These are phyloP conservation scores for Dothiorella sarmentorum DNA, from an alignment of 2,329 filamentous ascomycete genomes.

Conservation along the genomic window DNA sequence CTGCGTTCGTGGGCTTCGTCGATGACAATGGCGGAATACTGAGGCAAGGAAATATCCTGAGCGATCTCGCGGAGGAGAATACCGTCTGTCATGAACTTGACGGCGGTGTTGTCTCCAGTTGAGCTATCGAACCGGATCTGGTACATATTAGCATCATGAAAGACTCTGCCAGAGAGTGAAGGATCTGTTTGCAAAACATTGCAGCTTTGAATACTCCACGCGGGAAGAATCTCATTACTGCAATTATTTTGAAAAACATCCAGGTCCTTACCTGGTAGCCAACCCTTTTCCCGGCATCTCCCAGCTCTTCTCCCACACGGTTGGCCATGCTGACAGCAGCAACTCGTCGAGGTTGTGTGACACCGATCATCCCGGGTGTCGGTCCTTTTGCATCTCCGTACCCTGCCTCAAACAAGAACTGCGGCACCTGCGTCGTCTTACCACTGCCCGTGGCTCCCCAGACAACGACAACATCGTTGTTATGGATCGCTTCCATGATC, in stretches of 20 bases:
- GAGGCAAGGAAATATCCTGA: slow-evolving; percentile 79
- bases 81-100: slow-evolving; percentile 99
- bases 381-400: slow-evolving; percentile 76
- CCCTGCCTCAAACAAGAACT: slow-evolving; percentile 92
- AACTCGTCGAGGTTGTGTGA: slow-evolving; percentile 92
- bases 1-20: slow-evolving; percentile 97
- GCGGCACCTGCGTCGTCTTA: slow-evolving; percentile 95
- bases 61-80: slow-evolving; percentile 88
- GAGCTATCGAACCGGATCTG: slow-evolving; percentile 87
- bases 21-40: slow-evolving; percentile 91
- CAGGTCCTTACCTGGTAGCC: slow-evolving; percentile 67
- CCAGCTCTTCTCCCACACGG: slow-evolving; percentile 82
- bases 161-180: no score
- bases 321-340: slow-evolving; percentile 96
- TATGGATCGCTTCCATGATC: slow-evolving; percentile 96
- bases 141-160: no score
- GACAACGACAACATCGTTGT: slow-evolving; percentile 83
- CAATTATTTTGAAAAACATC: no score
- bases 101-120: slow-evolving; percentile 72
- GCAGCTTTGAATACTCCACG: no score
- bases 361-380: slow-evolving; percentile 86
- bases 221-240: no score
- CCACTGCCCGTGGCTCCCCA: slow-evolving; percentile 95
- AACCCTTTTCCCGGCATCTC: slow-evolving; percentile 70
- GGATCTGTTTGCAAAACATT: no score